phyloP scores from a whole-genome alignment of 139 green algal genomes.

The Chlorella sp. region DNA sequence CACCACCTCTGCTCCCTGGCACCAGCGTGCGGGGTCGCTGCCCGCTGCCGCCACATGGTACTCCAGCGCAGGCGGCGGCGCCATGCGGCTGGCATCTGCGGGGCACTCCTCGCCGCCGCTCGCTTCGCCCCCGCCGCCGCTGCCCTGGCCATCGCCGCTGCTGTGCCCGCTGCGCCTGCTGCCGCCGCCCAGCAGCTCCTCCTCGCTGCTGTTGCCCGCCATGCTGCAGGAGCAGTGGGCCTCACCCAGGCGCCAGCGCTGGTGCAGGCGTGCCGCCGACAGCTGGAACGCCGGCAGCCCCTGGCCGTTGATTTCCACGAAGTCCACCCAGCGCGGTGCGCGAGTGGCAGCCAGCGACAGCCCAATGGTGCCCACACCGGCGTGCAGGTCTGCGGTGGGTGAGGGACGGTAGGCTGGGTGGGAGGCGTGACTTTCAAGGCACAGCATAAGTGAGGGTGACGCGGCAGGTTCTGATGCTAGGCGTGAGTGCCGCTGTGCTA shows the following conservation, averaged over 20 bases:
- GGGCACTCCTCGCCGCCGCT: too few relatives aligned
- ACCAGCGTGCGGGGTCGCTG: conserved; percentile 40
- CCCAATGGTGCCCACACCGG: conserved; percentile 82
- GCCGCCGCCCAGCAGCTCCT: background rate
- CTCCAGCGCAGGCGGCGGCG: conserved; percentile 25
- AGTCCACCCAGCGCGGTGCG: conserved; percentile 25
- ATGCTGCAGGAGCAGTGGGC: background rate
- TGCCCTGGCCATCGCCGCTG: background rate
- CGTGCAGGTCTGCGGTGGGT: conserved; percentile 67
- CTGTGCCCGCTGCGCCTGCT: background rate
- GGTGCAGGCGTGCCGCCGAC: conserved; percentile 29
- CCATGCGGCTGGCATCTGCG: background rate
- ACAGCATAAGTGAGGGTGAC: too few relatives aligned
- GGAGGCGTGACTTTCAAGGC: too few relatives aligned
- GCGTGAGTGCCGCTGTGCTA: too few relatives aligned
- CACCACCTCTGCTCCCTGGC: conserved; percentile 64
- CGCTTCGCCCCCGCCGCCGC: background rate
- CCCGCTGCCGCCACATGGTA: conserved; percentile 60
- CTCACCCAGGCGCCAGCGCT: background rate
- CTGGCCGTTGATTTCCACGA: conserved; percentile 75
- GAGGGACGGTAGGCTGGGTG: too few relatives aligned
- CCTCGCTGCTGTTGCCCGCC: background rate
- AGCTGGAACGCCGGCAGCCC: conserved; percentile 45
- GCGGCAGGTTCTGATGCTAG: too few relatives aligned
- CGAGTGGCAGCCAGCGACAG: conserved; percentile 61